A percentile compares a stretch with the other conserved stretches of the same genome.
These are phyloP conservation scores for Excoecaria agallocha DNA, from an alignment of 345 rosid species.

Conservation along the genomic window DNA sequence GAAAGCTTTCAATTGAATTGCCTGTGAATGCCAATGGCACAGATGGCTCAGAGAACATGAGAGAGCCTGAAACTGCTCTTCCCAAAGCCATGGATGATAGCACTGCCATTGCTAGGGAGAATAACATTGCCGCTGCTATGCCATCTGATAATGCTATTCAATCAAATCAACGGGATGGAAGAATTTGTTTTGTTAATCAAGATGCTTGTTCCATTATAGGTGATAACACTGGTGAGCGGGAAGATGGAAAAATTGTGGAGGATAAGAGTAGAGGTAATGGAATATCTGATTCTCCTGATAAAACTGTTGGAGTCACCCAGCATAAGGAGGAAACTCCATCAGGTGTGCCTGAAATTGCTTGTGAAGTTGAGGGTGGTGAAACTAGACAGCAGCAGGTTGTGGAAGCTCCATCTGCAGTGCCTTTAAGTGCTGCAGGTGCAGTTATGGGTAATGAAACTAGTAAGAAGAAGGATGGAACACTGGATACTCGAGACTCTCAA, in stretches of 20 bases:
- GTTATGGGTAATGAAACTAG: slow-evolving; percentile 17
- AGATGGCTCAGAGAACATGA: slow-evolving; percentile 12
- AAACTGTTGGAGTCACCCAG: not conserved
- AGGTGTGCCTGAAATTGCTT: slow-evolving; percentile 21
- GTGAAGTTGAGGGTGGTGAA: slow-evolving; percentile 16
- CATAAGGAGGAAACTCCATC: slow-evolving; percentile 29
- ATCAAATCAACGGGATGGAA: not conserved
- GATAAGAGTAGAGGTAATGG: not conserved
- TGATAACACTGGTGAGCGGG: slow-evolving; percentile 10
- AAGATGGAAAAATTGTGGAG: not conserved
- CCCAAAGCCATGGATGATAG: not conserved
- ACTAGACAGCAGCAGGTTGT: slow-evolving; percentile 15
- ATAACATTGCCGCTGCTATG: not conserved
- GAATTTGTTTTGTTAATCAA: not conserved
- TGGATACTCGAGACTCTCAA: not conserved
- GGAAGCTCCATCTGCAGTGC: slow-evolving; percentile 23
- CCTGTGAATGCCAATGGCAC: slow-evolving; percentile 4
- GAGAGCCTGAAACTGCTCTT: slow-evolving; percentile 15
- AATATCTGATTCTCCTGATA: not conserved
- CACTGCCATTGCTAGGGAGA: not conserved
- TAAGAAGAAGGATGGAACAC: slow-evolving; percentile 8
- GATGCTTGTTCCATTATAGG: not conserved
- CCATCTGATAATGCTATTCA: not conserved
- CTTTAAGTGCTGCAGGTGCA: slow-evolving; percentile 21
- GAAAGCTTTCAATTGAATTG: slow-evolving; percentile 4